These are phyloP conservation scores for Schizophyllum commune DNA, from an alignment of 1,284 basidiomycete species.

Conservation along the genomic window DNA sequence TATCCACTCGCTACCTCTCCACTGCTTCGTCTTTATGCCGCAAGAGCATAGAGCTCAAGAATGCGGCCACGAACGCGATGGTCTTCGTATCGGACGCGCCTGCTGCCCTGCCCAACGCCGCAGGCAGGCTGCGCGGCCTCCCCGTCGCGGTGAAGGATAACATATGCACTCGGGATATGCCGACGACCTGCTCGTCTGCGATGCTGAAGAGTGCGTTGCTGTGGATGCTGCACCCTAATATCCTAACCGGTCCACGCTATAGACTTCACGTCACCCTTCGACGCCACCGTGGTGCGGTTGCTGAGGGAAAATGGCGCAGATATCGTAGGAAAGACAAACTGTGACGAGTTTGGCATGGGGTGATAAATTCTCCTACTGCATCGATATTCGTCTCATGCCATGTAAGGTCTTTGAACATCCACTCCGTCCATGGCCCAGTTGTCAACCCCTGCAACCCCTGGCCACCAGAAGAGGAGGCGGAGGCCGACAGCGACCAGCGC, in stretches of 20 bases:
- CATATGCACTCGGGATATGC: conserved; percentile 62
- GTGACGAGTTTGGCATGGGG: conserved; percentile 99
- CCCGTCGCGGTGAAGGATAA: conserved; percentile 80
- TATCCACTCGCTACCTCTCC: neutral
- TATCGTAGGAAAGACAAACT: conserved; percentile 87
- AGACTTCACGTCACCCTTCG: conserved; percentile 79
- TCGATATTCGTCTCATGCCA: neutral
- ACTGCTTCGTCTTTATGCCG: conserved; percentile 12
- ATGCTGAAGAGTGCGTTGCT: conserved; percentile 55
- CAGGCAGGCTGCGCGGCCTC: conserved; percentile 27
- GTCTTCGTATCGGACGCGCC: conserved; percentile 22
- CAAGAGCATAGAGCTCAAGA: conserved; percentile 24
- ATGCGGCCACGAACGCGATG: conserved; percentile 44
- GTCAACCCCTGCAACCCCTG: conserved; percentile 58
- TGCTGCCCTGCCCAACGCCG: conserved; percentile 2
- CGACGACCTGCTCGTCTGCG: conserved; percentile 74
- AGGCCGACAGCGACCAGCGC: no score
- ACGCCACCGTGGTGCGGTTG: conserved; percentile 76
- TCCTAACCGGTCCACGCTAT: conserved; percentile 1
- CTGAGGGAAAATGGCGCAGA: conserved; percentile 62
- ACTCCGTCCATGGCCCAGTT: conserved; percentile 70
- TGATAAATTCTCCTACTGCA: conserved; percentile 24
- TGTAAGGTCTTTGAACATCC: conserved; percentile 58
- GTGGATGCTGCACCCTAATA: neutral
- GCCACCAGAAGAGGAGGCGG: conserved; percentile 14